Base-by-base conservation (phyloP, 331 rosid species). In the Saraca asoca region DNA sequence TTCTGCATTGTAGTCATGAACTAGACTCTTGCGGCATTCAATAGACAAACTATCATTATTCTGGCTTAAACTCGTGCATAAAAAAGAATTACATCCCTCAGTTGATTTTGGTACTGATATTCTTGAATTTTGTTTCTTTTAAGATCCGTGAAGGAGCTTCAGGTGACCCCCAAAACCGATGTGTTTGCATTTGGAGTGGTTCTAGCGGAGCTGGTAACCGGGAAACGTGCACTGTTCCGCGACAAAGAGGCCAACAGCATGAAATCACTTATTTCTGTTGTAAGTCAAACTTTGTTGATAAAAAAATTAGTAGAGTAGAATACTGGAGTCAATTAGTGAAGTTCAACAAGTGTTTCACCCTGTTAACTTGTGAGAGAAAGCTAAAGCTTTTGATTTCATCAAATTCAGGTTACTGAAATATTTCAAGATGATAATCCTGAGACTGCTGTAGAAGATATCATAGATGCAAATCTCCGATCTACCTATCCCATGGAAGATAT, bases 121-220 rank as follows among this genome's bases (percentile, higher is more conserved):
- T n/a, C 5, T 16, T 13, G 52, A 50, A n/a, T n/a, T 45, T 33
- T 49, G 31, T 1, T 2, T 9, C 18, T 6, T 61, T 67, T 60
- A 76, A 92, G 98, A 78, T 81, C 96, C 0, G 80, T 89, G 78
- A 90, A 87, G 83, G 94, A 92, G 85, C 80, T 89, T 56, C 96
- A 87, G 64, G 84, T 87, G 78, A 92, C 96, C n/a, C 76, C 84
- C 58, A 92, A 92, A 78, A 78, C 87, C 0, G 95, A 92, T 79
- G 95, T 89, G 20, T 89, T 89, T 75, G 95, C 94, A 66, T 89
- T 89, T 71, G 95, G 98, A 20, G 96, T 92, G 42, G 93, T 89
- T 61, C 73, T 92, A 48, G 70, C 85, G 16, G 98, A 89, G 79
- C 79, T 89, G 66, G 83, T 92, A 24, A 92, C 96, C 12, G 98